Conservation (phyloP, 176 grass and related monocot genomes). For the Phyllostachys edulis region DNA sequence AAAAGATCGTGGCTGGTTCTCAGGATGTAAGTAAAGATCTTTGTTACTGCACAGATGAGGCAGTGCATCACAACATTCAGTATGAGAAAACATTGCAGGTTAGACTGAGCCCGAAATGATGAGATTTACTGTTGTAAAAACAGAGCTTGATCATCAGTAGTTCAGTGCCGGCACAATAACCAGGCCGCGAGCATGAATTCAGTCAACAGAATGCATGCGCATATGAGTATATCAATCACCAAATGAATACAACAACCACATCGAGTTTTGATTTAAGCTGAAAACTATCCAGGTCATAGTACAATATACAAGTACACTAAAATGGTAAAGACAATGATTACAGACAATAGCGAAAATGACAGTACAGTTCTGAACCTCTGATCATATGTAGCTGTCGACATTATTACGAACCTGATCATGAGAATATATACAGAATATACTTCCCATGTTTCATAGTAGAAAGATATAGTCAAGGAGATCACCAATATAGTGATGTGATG, state of each 20-base stretch:
- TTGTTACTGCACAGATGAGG: neutral
- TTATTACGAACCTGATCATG: conserved; percentile 23
- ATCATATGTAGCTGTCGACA: conserved; percentile 20
- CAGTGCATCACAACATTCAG: neutral
- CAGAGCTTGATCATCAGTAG: neutral
- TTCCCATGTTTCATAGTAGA: conserved; percentile 32
- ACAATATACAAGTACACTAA: conserved; percentile 1
- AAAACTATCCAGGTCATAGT: neutral
- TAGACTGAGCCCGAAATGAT: neutral
- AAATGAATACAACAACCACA: conserved; percentile 3
- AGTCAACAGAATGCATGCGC: neutral
- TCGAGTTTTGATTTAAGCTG: neutral
- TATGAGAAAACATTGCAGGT: neutral
- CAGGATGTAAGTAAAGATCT: neutral
- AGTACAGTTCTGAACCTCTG: neutral
- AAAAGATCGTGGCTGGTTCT: conserved; percentile 14
- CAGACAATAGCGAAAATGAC: neutral
- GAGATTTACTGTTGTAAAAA: neutral
- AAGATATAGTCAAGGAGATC: conserved; percentile 43
- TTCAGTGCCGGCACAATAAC: neutral
- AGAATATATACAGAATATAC: conserved; percentile 40
- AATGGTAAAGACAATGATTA: conserved; percentile 11
- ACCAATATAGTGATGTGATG: conserved; percentile 38
- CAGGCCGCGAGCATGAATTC: neutral
- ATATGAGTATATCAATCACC: neutral